These are phyloP conservation scores for Euptelea pleiosperma DNA, from an alignment of 164 flowering plant species.

Conservation along the genomic window DNA sequence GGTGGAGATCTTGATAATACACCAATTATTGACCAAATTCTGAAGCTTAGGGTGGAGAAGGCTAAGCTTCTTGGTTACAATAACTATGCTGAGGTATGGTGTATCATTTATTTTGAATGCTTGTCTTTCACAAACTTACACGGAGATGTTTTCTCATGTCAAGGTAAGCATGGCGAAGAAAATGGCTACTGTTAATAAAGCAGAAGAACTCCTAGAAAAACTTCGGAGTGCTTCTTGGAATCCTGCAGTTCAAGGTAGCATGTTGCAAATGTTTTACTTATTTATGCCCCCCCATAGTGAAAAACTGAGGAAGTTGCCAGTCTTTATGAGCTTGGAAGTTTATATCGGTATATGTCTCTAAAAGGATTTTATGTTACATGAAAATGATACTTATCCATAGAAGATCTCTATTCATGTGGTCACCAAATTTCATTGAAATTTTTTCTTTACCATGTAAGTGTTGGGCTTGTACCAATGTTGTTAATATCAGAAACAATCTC, in stretches of 20 bases:
- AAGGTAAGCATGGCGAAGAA: conserved; percentile 98
- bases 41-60: conserved; percentile 88
- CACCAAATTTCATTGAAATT: no score
- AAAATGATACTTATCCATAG: no score
- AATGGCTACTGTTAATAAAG: conserved; percentile 94
- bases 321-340: neutral
- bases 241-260: conserved; percentile 81
- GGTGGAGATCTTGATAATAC: conserved; percentile 87
- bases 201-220: conserved; percentile 83
- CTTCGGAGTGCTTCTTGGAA: conserved; percentile 89
- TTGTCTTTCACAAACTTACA: conserved; percentile 10
- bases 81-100: conserved; percentile 86
- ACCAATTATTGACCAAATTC: conserved; percentile 68
- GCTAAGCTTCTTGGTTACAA: conserved; percentile 89
- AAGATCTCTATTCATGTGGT: no score
- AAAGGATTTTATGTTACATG: no score
- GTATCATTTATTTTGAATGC: conserved; percentile 1
- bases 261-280: neutral
- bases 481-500: no score
- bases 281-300: no score
- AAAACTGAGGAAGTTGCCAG: neutral
- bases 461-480: no score
- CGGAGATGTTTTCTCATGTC: conserved; percentile 12
- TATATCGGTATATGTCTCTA: neutral
- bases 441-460: no score